Evolutionary conservation across 352 stramenopile species (phyloP), one percentile per base, ranked within the genome.

Genomic region (Pythium aquatile): DNA sequence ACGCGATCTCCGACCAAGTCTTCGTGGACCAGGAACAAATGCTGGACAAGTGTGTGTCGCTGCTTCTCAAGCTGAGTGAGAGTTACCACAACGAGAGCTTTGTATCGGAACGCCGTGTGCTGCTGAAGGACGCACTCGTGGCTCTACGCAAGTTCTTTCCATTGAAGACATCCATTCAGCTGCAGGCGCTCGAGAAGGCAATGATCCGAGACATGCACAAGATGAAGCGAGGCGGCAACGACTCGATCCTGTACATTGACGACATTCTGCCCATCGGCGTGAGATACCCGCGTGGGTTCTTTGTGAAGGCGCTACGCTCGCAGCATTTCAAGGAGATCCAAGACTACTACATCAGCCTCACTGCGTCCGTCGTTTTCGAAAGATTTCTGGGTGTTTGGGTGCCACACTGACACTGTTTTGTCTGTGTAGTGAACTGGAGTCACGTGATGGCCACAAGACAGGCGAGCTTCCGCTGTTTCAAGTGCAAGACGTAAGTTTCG

Each of bases 271-370:
- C 83, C 0, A 55, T 73, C 2, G 61, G 76, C 33, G 68, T 70
- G 14, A 79, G 70, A 9, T 85, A 88, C 32, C 78, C 77, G 3
- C 65, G 75, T 9, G 85, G 85, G 0, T 91, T 90, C 65, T 92
- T 92, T 20, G 75, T 90, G 29, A 94, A 92, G 46, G 89, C 79
- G 7, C 74, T 94, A 1, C 85, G 85, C 28, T 82, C 82, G 17
- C 85, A 94, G 72, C 85, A 94, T 44, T 91, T 90, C 39, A 91
- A 91, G 59, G 83, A 94, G 66, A 90, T 94, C 44, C 81, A 91
- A 54, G 83, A 92, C 47, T 92, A 88, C 46, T 91, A 92, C 52
- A 39, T 64, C 5, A 65, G 78, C 6, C 68, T 94, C 3, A 47
- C 76, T 2, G 76, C 74, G 84, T 93, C 59, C n/a, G 28, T 65